phyloP scores from a whole-genome alignment of 495 filamentous ascomycete genomes.

The Talaromyces stipitatus region DNA sequence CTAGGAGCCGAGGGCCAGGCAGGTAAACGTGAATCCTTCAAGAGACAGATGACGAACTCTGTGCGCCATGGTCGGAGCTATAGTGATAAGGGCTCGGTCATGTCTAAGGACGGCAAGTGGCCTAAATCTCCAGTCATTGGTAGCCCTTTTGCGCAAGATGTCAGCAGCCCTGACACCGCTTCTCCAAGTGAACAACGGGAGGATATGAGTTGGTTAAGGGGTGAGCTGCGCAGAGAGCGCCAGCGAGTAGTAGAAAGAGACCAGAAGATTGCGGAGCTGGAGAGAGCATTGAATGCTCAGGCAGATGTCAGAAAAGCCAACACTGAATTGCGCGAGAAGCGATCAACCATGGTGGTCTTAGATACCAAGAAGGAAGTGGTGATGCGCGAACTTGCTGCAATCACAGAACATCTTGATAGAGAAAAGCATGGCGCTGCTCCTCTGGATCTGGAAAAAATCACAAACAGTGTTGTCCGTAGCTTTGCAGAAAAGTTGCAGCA shows the following conservation, averaged over 20 bases:
- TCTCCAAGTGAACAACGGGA: slow-evolving; percentile 56
- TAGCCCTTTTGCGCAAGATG: slow-evolving; percentile 50
- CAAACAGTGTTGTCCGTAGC: slow-evolving; percentile 77
- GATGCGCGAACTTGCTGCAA: slow-evolving; percentile 79
- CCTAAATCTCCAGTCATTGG: slow-evolving; percentile 69
- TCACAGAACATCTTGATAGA: slow-evolving; percentile 67
- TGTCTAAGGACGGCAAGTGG: slow-evolving; percentile 48
- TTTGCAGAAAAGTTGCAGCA: slow-evolving; percentile 81
- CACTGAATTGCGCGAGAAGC: slow-evolving; percentile 82
- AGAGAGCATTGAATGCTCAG: slow-evolving; percentile 59
- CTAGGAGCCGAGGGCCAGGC: slow-evolving; percentile 54
- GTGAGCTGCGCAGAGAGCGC: slow-evolving; percentile 72
- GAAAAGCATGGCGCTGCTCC: slow-evolving; percentile 62
- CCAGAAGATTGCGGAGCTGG: slow-evolving; percentile 74
- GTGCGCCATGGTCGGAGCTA: slow-evolving; percentile 90
- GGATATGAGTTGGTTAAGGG: slow-evolving; percentile 64
- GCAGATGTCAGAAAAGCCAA: slow-evolving; percentile 79
- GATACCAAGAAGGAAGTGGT: slow-evolving; percentile 94
- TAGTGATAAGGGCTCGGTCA: slow-evolving; percentile 57
- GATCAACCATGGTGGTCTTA: slow-evolving; percentile 91
- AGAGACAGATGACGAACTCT: slow-evolving; percentile 84
- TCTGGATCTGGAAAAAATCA: slow-evolving; percentile 65
- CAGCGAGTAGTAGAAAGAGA: slow-evolving; percentile 72
- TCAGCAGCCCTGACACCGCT: slow-evolving; percentile 64
- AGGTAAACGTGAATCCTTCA: slow-evolving; percentile 52